Evolutionary conservation across 106 monocot genomes (phyloP), one percentile per base, ranked within the genome.

Genomic region (Acorus calamus): DNA sequence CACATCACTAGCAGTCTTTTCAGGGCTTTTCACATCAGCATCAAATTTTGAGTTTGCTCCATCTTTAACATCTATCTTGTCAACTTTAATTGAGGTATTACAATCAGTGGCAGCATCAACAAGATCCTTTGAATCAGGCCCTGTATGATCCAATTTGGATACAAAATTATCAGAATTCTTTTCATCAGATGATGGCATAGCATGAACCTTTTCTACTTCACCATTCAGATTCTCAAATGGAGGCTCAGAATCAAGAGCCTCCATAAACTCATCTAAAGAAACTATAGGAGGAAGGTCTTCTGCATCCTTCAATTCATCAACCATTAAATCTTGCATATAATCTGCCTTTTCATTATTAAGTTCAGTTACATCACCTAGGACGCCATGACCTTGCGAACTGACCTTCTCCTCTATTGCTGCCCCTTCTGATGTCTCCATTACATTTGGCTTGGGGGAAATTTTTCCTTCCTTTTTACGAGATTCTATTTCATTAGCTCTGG

Each of bases 211-310:
- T 11, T 13, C 49, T 12, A 65, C 66, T 44, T 47, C 71, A 49
- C 68, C 65, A 58, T 75, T 28, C 47, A 98, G 12, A 43, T 88
- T 72, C 55, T 71, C 78, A 78, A 98, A 98, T n/a, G 91, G 96
- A 56, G 92, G 92, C 67, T 83, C 92, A 42, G 80, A 71, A 75
- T 88, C 85, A 46, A 92, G 79, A 13, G 71, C 92, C 63, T 79
- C 67, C 98, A 98, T 98, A 56, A 98, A 98, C 73, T 98, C 98
- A 75, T 92, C 92, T 3, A 88, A 52, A 41, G 92, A 83, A 53
- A 83, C 77, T 47, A 92, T 75, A n/a, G 88, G 85, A 55, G 91
- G 84, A 43, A 98, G 85, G 54, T 64, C 61, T 8, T 83, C 77
- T 4, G 80, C 54, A 57, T 83, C 98, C 61, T 75, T 88, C 44